Base-by-base conservation (phyloP, 495 filamentous ascomycete species). In the Cryomyces antarcticus region DNA sequence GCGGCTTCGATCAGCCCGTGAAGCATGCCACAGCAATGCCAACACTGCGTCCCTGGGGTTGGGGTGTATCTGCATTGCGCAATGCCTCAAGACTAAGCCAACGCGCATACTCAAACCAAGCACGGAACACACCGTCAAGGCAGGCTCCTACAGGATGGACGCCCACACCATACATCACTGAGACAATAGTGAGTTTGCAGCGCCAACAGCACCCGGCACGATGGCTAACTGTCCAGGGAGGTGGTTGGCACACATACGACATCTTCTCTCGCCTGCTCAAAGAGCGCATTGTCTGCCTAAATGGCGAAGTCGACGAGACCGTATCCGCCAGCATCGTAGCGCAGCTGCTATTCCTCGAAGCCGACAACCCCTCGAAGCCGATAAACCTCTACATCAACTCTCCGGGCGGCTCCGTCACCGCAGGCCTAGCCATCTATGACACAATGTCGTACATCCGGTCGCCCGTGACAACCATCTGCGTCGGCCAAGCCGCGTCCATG, bases 321-420 rank as follows among this genome's bases (percentile, higher is more conserved):
- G 70, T 86, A 40, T 93, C 85, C 35, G 85, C 92, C 30, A 80
- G 81, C 40, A 82, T 94, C 50, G 88, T 95, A 24, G 84, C 89
- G 2, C 89, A 97, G 57, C 76, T 97, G 46, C 80, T 97, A 48
- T 96, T 86, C 71, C 85, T 96, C 56, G 89, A 97, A 72, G 89
- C 89, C 48, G 89, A 95, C 53, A 82, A 82, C 61, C 89, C 88
- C 5, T 66, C 85, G 46, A 94, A 93, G 58, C 77, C 85, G 29
- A 95, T 97, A 44, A 85, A 82, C 45, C 80, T 97, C 50, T 97
- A 97, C 62, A 96, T 97, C 61, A 92, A 97, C 61, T 88, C 83
- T 0, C 92, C 92, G 3, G 89, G 89, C 29, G 89, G 89, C 30
- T 84, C 79, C n/a, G 89, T 97, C 34, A 95, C 88, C 42, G 86